phyloP scores from a whole-genome alignment of 177 flowering plant species.

The Vitis hybrid region DNA sequence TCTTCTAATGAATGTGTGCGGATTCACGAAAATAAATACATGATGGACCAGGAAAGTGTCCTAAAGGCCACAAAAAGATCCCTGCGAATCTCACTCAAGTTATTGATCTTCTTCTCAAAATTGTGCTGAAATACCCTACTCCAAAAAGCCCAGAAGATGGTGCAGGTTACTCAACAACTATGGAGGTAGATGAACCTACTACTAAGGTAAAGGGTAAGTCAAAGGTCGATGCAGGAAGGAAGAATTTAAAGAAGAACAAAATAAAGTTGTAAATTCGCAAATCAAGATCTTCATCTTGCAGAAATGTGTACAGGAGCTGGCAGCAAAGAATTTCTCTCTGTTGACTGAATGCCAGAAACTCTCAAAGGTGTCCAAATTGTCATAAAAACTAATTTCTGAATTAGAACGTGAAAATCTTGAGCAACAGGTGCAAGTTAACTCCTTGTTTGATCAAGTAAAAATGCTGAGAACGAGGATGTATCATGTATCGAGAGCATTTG shows the following conservation, averaged over 20 bases:
- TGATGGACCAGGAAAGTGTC: no score
- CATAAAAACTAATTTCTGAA: slow-evolving; percentile 31
- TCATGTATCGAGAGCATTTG: slow-evolving; percentile 31
- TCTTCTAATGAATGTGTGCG: no score
- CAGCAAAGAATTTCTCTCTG: slow-evolving; percentile 34
- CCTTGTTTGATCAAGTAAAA: slow-evolving; percentile 26
- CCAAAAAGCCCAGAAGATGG: no score
- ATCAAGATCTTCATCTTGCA: slow-evolving; percentile 49
- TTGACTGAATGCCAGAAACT: slow-evolving; percentile 33
- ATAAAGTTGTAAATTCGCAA: slow-evolving; percentile 38
- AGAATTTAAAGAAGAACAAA: slow-evolving; percentile 46
- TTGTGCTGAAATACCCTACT: no score
- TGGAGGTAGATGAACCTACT: no score
- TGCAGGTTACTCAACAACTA: no score
- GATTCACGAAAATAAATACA: no score
- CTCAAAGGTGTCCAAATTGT: slow-evolving; percentile 34
- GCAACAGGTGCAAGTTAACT: slow-evolving; percentile 30
- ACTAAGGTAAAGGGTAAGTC: slow-evolving; percentile 11
- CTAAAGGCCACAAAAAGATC: no score
- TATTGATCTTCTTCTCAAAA: no score
- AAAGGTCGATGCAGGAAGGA: slow-evolving; percentile 27
- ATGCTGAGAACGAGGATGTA: slow-evolving; percentile 31
- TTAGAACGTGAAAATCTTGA: slow-evolving; percentile 33
- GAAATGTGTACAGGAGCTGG: slow-evolving; percentile 33
- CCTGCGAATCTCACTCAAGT: no score